Conservation (phyloP, 192 early-diverging fungal genomes). For the Podila horticola region DNA sequence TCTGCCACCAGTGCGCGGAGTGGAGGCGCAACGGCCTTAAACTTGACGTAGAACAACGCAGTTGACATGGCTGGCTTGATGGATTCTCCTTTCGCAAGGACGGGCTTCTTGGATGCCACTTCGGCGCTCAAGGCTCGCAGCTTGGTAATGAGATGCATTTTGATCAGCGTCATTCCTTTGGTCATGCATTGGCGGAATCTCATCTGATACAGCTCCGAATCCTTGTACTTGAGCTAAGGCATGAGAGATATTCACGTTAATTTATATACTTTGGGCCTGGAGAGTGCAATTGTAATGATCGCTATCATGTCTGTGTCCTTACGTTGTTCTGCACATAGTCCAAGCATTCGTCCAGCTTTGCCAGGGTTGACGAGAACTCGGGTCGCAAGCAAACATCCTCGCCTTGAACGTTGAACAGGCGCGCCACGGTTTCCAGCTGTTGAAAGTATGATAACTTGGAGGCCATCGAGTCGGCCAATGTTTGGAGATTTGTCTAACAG, state of each 20-base stretch:
- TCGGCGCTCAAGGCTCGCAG: conserved; percentile 74
- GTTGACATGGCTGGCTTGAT: conserved; percentile 44
- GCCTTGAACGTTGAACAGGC: conserved; percentile 84
- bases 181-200: conserved; percentile 95
- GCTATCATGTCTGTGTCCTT: conserved; percentile 8
- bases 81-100: conserved; percentile 40
- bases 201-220: conserved; percentile 94
- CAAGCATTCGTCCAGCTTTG: conserved; percentile 81
- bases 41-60: conserved; percentile 82
- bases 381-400: conserved; percentile 83
- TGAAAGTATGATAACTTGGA: conserved; percentile 82
- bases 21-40: conserved; percentile 70
- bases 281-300: neutral
- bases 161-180: conserved; percentile 93
- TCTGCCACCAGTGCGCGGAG: conserved; percentile 75
- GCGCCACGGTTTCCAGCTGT: conserved; percentile 82
- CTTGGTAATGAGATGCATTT: conserved; percentile 83
- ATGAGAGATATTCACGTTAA: too few relatives aligned
- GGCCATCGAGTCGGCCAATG: conserved; percentile 65
- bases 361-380: conserved; percentile 84
- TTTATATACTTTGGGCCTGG: neutral
- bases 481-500: conserved; percentile 64
- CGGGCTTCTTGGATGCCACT: conserved; percentile 66
- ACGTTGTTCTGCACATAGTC: conserved; percentile 81
- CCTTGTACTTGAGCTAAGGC: conserved; percentile 73